phyloP scores from a whole-genome alignment of 1,139 yeast species.

The Sugiyamaella novakii region DNA sequence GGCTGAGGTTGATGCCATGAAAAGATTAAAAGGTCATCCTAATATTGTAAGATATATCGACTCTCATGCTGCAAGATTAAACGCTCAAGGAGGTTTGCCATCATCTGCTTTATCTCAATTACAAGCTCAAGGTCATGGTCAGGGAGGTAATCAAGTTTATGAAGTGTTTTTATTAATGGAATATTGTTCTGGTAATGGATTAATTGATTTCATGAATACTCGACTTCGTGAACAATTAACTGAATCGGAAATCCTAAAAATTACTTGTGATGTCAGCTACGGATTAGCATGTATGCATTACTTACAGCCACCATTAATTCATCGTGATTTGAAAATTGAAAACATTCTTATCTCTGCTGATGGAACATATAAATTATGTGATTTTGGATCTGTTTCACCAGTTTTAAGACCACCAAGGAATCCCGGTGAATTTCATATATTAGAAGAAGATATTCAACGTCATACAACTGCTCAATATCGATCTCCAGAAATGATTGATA shows the following conservation, averaged over 20 bases:
- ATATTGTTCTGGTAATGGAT: slow-evolving; percentile 76
- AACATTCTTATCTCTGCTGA: slow-evolving; percentile 79
- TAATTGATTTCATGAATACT: slow-evolving; percentile 94
- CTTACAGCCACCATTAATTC: slow-evolving; percentile 76
- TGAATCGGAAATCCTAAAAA: slow-evolving; percentile 78
- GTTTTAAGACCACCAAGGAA: slow-evolving; percentile 65
- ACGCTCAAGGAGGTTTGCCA: slow-evolving; percentile 31
- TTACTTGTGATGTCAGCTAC: slow-evolving; percentile 77
- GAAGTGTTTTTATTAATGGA: slow-evolving; percentile 95
- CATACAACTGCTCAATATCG: slow-evolving; percentile 98
- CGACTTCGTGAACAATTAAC: slow-evolving; percentile 76
- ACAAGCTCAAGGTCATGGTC: slow-evolving; percentile 11
- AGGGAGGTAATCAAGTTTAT: slow-evolving; percentile 45
- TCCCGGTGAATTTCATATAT: slow-evolving; percentile 62
- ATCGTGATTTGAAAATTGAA: slow-evolving; percentile 93
- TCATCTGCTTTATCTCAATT: slow-evolving; percentile 7
- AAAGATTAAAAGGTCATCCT: slow-evolving; percentile 71
- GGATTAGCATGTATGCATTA: slow-evolving; percentile 92
- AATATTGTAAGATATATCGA: slow-evolving; percentile 89
- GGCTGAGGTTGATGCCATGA: slow-evolving; percentile 82
- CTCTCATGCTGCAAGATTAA: slow-evolving; percentile 84
- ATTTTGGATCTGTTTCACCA: slow-evolving; percentile 89
- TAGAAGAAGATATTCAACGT: slow-evolving; percentile 81
- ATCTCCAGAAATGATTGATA: slow-evolving; percentile 94
- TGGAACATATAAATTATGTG: slow-evolving; percentile 80